phyloP scores from a whole-genome alignment of 1,284 basidiomycete genomes.

The Cryptococcus jaspeensis region DNA sequence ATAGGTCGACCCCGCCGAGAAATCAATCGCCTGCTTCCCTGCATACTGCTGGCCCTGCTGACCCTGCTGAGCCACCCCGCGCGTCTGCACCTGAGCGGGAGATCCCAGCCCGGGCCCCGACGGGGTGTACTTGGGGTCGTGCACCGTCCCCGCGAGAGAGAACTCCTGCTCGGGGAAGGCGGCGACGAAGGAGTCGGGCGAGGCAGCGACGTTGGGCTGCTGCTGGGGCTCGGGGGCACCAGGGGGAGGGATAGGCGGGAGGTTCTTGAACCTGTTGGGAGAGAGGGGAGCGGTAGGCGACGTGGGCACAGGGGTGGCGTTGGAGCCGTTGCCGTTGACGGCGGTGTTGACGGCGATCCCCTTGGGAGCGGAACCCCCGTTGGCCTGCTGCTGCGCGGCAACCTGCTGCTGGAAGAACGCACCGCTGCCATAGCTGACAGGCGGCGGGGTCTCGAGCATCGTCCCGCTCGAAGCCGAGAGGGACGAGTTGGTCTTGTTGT shows the following conservation, averaged over 20 bases:
- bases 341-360: slow-evolving; percentile 2
- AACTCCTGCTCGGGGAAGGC: slow-evolving; percentile 19
- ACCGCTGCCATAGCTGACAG: slow-evolving; percentile 11
- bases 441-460: slow-evolving; percentile 30
- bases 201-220: slow-evolving; percentile 3
- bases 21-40: slow-evolving; percentile 2
- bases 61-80: neutral
- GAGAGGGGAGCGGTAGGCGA: slow-evolving; percentile 21
- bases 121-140: slow-evolving; percentile 13
- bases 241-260: slow-evolving; percentile 42
- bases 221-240: neutral
- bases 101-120: neutral
- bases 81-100: neutral
- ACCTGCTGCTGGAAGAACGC: slow-evolving; percentile 16
- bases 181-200: slow-evolving; percentile 22
- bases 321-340: neutral
- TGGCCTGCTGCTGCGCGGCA: slow-evolving; percentile 4
- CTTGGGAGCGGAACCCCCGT: neutral
- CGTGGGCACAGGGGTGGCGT: neutral
- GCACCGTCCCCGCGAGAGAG: slow-evolving; percentile 6
- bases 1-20: slow-evolving; percentile 1
- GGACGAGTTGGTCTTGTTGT: slow-evolving; percentile 31
- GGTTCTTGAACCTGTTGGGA: slow-evolving; percentile 46
- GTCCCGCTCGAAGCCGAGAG: slow-evolving; percentile 32
- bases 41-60: neutral